phyloP scores from a whole-genome alignment of 768 basidiomycete species.

The Neoboletus magnificus region DNA sequence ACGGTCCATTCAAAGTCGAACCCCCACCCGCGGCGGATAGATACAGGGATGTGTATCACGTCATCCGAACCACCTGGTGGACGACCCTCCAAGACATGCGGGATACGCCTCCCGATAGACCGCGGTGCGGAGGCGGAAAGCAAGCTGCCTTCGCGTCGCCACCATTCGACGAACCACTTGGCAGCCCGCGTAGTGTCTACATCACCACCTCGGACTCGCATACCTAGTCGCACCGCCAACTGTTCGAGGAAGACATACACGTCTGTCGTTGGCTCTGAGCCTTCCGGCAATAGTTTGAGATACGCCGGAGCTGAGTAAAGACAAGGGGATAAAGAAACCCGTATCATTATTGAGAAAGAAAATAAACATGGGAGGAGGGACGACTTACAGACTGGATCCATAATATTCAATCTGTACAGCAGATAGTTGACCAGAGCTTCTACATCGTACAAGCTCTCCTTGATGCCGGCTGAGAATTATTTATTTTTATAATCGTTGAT shows the following conservation, averaged over 20 bases:
- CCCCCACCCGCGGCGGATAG: slow-evolving; percentile 66
- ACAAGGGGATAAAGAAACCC: neutral
- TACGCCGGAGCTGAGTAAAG: slow-evolving; percentile 63
- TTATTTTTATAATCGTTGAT: slow-evolving; percentile 2
- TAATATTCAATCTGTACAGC: slow-evolving; percentile 76
- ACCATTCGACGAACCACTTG: slow-evolving; percentile 81
- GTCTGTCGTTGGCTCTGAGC: slow-evolving; percentile 55
- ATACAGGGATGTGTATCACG: neutral
- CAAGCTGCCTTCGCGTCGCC: slow-evolving; percentile 72
- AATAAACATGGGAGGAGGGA: neutral
- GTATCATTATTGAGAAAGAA: slow-evolving; percentile 5
- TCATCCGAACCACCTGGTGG: neutral
- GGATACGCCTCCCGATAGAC: slow-evolving; percentile 7
- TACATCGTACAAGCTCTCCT: slow-evolving; percentile 85
- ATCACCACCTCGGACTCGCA: slow-evolving; percentile 74
- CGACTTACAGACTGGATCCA: slow-evolving; percentile 66
- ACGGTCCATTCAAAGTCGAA: slow-evolving; percentile 77
- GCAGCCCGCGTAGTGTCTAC: slow-evolving; percentile 71
- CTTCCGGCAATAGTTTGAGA: slow-evolving; percentile 55
- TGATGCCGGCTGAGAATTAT: slow-evolving; percentile 73
- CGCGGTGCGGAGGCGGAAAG: slow-evolving; percentile 44
- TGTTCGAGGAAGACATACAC: slow-evolving; percentile 62
- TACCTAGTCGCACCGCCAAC: slow-evolving; percentile 75
- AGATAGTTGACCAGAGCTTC: slow-evolving; percentile 86
- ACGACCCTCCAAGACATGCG: neutral